Base-by-base conservation (phyloP, 1,284 basidiomycete genomes). In the Malassezia nana region DNA sequence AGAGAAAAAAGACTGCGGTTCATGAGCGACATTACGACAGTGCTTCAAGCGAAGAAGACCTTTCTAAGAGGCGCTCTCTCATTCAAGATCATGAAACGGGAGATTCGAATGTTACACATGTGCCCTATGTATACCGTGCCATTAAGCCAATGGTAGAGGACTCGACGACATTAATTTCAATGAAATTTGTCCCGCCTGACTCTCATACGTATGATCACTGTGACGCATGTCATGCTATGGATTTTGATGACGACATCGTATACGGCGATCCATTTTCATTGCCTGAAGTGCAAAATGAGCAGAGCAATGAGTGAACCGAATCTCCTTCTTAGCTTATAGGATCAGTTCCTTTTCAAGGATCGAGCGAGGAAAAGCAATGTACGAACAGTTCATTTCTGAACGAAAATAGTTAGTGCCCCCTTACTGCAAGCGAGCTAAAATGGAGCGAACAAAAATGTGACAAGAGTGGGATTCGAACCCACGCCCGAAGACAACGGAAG, bases 401-500 rank as follows among this genome's bases (percentile, higher is more conserved):
- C n/a, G n/a, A n/a, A n/a, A n/a, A n/a, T n/a, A n/a, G n/a, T n/a
- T n/a, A n/a, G n/a, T n/a, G n/a, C n/a, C n/a, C n/a, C n/a, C n/a
- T n/a, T n/a, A n/a, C n/a, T n/a, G n/a, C n/a, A n/a, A n/a, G n/a
- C n/a, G n/a, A n/a, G n/a, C n/a, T n/a, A 45, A 45, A 30, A 45
- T 15, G 2, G 10, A 20, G 16, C 24, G 26, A 39, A 38, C 45
- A 55, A 49, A 50, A 57, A n/a, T 65, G 63, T 60, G 58, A 60
- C 56, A 57, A 61, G 52, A 61, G 59, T 62, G 59, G 59, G 59
- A 62, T 62, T 62, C 59, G 59, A 62, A 62, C 59, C 59, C 59
- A 62, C 59, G 59, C 58, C 58, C 58, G 54, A 56, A 56, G 54
- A 56, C 54, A 56, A 56, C 54, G 54, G 54, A 56, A 56, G 54